A percentile compares a stretch with the other conserved stretches of the same genome.
Evolutionary conservation across 2,329 filamentous ascomycete genomes (phyloP).

Genomic region (Paraphoma chrysanthemicola): DNA sequence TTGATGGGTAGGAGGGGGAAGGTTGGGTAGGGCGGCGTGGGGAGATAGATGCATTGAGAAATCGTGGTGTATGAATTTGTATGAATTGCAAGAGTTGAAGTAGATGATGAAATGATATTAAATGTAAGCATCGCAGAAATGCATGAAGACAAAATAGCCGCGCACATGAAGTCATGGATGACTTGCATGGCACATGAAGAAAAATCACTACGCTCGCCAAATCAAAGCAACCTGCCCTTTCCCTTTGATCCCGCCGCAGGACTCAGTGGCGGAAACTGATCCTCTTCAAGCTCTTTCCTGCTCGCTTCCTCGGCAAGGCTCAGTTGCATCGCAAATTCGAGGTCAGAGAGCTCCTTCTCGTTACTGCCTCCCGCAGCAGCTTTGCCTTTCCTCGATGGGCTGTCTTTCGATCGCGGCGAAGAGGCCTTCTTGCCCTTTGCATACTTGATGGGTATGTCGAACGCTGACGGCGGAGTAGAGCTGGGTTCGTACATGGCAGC

Average conservation of each 20-base stretch:
- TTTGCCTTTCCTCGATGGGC: conserved; percentile 35
- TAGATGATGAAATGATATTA: too few species aligned
- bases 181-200: not conserved
- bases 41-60: too few species aligned
- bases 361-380: conserved; percentile 45
- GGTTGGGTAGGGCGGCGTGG: too few species aligned
- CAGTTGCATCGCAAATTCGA: conserved; percentile 68
- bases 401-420: conserved; percentile 25
- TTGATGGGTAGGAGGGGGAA: not conserved
- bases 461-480: conserved; percentile 27
- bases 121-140: not conserved
- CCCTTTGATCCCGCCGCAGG: conserved; percentile 30
- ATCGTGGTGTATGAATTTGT: too few species aligned
- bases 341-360: conserved; percentile 59
- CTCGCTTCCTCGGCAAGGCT: conserved; percentile 67
- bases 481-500: conserved; percentile 14
- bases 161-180: not conserved
- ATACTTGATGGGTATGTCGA: conserved; percentile 56
- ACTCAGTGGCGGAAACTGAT: conserved; percentile 41
- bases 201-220: not conserved
- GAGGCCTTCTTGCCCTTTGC: conserved; percentile 48
- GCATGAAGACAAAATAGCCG: not conserved
- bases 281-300: conserved; percentile 41
- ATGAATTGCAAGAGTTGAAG: too few species aligned
- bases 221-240: conserved; percentile 36